Conservation (phyloP, 768 basidiomycete genomes). For the Leccinum disarticulatum region DNA sequence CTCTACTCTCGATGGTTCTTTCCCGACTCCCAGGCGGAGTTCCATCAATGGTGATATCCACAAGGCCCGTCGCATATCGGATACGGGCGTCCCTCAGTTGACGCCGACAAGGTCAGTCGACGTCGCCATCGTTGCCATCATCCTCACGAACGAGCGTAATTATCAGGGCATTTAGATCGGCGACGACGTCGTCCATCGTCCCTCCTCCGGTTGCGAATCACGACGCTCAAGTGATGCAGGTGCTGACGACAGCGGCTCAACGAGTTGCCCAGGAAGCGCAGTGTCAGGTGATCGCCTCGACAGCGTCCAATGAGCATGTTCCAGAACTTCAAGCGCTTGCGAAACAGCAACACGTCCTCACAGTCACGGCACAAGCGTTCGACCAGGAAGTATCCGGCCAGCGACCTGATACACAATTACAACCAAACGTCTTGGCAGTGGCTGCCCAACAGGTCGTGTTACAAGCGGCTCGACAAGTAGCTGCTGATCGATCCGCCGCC, state of each 20-base stretch:
- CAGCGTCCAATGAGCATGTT: slow-evolving; percentile 44
- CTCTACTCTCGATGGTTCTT: slow-evolving; percentile 46
- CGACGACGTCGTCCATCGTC: slow-evolving; percentile 28
- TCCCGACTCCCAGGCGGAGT: slow-evolving; percentile 45
- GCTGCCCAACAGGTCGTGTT: slow-evolving; percentile 83
- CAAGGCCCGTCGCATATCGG: slow-evolving; percentile 42
- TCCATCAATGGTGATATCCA: slow-evolving; percentile 46
- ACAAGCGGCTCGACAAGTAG: slow-evolving; percentile 66
- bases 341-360: slow-evolving; percentile 80
- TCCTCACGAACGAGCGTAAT: slow-evolving; percentile 8
- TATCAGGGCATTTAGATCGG: slow-evolving; percentile 33
- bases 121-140: not conserved
- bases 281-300: slow-evolving; percentile 59
- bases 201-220: slow-evolving; percentile 39
- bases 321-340: slow-evolving; percentile 64
- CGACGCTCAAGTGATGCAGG: slow-evolving; percentile 75
- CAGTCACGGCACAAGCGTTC: slow-evolving; percentile 69
- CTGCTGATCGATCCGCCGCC: slow-evolving; percentile 48
- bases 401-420: slow-evolving; percentile 44
- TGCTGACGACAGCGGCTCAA: slow-evolving; percentile 73
- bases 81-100: slow-evolving; percentile 36
- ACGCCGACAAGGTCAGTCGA: slow-evolving; percentile 30
- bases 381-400: slow-evolving; percentile 66
- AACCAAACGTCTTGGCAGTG: slow-evolving; percentile 59
- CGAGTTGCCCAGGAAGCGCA: slow-evolving; percentile 75